Evolutionary conservation across 2,329 filamentous ascomycete species (phyloP), one percentile per base, ranked within the genome.

Genomic region (Penicillium fuscoglaucum): DNA sequence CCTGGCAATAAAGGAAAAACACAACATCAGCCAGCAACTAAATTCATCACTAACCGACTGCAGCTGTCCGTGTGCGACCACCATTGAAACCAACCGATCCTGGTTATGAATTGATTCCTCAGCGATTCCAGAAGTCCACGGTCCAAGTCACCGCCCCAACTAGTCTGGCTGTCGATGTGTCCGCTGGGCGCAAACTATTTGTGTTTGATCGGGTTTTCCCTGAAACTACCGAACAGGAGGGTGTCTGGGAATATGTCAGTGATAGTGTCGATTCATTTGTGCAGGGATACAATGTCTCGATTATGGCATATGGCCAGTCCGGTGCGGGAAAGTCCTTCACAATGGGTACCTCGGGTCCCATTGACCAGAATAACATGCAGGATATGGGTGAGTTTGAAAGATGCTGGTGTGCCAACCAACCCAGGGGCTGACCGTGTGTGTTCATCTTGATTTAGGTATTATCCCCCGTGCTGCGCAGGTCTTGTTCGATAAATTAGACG

Each of bases 311-410:
- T 71, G 95, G 95, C 65, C 95, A 99, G 80, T 99, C 95, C 29
- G 95, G 95, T 57, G 92, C 95, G 12, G 95, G 95, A 67, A 99
- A 99, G 79, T 98, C 93, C 3, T 98, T 96, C 73, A 99, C 95
- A 0, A 99, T 99, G 95, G 95, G 95, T 57, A 99, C 95, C 0
- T 92, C 93, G 0, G 92, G 92, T 5, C 91, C 93, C 2, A 76
- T 76, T 24, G 93, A 97, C 69, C 89, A 96, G 70, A 82, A 80
- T 28, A 83, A 93, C 68, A 65, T 82, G 31, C 84, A 88, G 8
- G 76, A 86, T 31, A 95, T 93, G 90, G 92, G 91, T 95, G 83
- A 76, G 89, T 70, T 40, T 48, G 17, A 39, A 48, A 55, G 4
- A n/a, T 31, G 8, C 10, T 37, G 21, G 39, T 29, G n/a, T 17